Conservation (phyloP, 345 rosid species). For the Abelmoschus esculentus region DNA sequence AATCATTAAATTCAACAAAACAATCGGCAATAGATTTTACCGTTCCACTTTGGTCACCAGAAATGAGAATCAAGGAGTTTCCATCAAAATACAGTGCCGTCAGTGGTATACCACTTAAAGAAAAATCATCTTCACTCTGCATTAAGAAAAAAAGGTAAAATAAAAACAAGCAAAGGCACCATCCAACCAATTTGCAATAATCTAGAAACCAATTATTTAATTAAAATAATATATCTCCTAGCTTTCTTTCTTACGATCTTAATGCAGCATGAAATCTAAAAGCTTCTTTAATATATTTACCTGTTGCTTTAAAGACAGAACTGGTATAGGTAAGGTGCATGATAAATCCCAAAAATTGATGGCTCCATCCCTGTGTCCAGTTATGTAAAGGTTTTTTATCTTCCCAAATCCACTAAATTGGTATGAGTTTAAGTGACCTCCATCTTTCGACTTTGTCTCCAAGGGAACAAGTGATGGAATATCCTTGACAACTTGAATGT, state of each 20-base stretch:
- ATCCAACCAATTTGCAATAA: neutral
- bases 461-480: constrained; percentile 49
- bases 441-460: constrained; percentile 49
- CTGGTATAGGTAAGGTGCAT: constrained; percentile 53
- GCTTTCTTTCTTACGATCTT: neutral
- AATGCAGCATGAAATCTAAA: neutral
- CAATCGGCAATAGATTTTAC: constrained; percentile 24
- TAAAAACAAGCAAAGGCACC: neutral
- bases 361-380: constrained; percentile 83
- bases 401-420: constrained; percentile 62
- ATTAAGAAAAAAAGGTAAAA: constrained; percentile 4
- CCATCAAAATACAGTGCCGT: constrained; percentile 61
- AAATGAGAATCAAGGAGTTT: constrained; percentile 45
- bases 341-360: constrained; percentile 79
- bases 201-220: neutral
- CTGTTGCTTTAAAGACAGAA: constrained; percentile 69
- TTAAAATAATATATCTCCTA: neutral
- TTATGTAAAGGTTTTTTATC: constrained; percentile 65
- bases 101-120: constrained; percentile 53
- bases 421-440: constrained; percentile 24
- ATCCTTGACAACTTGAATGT: constrained; percentile 40
- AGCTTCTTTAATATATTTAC: constrained; percentile 22
- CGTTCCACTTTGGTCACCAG: constrained; percentile 81
- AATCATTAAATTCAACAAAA: neutral
- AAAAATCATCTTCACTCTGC: constrained; percentile 67